phyloP scores from a whole-genome alignment of 345 rosid genomes.

The Trapa bicornis region DNA sequence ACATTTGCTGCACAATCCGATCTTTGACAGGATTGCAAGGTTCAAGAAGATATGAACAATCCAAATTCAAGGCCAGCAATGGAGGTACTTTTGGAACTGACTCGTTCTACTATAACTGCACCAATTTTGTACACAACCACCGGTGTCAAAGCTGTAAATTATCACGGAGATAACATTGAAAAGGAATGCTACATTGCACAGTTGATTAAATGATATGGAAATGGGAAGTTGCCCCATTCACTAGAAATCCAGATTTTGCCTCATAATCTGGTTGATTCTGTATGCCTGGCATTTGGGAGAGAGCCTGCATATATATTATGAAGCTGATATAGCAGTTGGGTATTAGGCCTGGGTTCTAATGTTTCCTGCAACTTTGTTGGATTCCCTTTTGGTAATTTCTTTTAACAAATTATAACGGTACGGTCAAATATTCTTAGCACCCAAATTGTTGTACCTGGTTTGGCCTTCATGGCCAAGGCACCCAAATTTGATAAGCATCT shows the following conservation, averaged over 20 bases:
- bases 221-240: not conserved
- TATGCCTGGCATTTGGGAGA: too few relatives aligned
- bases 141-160: not conserved
- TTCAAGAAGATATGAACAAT: slow-evolving; percentile 10
- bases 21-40: slow-evolving; percentile 37
- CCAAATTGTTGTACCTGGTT: too few relatives aligned
- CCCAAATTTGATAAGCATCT: too few relatives aligned
- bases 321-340: too few relatives aligned
- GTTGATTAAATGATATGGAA: not conserved
- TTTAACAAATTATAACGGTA: too few relatives aligned
- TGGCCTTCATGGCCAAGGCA: too few relatives aligned
- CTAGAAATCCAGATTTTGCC: not conserved
- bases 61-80: not conserved
- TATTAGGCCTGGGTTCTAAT: too few relatives aligned
- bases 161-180: not conserved
- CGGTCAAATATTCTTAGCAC: too few relatives aligned
- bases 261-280: too few relatives aligned
- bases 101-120: not conserved
- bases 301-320: too few relatives aligned
- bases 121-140: slow-evolving; percentile 1
- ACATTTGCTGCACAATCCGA: slow-evolving; percentile 51
- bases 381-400: too few relatives aligned
- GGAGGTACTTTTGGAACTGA: not conserved
- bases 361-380: too few relatives aligned
- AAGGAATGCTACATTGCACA: not conserved